Base-by-base conservation (phyloP, 2,329 filamentous ascomycete genomes). In the Rutstroemia sp. region DNA sequence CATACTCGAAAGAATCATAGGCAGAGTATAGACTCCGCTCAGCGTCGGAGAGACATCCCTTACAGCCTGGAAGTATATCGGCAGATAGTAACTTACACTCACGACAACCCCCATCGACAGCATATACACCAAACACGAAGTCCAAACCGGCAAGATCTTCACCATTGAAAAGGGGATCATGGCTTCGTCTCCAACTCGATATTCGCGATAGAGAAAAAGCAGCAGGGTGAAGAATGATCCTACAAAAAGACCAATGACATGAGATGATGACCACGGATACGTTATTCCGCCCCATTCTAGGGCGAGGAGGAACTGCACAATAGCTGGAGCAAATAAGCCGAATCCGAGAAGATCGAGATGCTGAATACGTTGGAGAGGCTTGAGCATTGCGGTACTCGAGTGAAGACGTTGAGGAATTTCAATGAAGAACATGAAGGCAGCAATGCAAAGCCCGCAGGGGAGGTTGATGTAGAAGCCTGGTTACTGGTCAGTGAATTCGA, bases 31-130 rank as follows among this genome's bases (percentile, higher is more conserved):
- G 5, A 76, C 67, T 9, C 73, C 74, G 5, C 70, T 72, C 52
- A 65, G 50, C 2, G 66, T 68, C 3, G 73, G 69, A 38, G 59
- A 63, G 44, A 67, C 64, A 12, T 68, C 69, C 54, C 69, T 71
- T 56, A 79, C 71, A 30, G 72, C 70, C 67, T 79, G 75, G 65
- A 80, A 78, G 68, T 76, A 78, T 56, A 78, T 70, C 2, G 77
- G 73, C 7, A 78, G 65, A 54, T 76, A 77, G 63, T 73, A 76
- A 50, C 83, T 27, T 17, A 21, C 9, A 4, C 10, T 21, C 5
- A 17, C 34, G 1, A 17, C 16, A 19, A 25, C 16, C 9, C 30
- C 19, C 9, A 41, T 38, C 5, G 48, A 21, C 17, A 49, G 16
- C 3, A 27, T 7, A 16, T 41, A 8, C 14, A 41, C 23, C 23